Evolutionary conservation across 768 basidiomycete species (phyloP), one percentile per base, ranked within the genome.

Genomic region (Fibroporia radiculosa): DNA sequence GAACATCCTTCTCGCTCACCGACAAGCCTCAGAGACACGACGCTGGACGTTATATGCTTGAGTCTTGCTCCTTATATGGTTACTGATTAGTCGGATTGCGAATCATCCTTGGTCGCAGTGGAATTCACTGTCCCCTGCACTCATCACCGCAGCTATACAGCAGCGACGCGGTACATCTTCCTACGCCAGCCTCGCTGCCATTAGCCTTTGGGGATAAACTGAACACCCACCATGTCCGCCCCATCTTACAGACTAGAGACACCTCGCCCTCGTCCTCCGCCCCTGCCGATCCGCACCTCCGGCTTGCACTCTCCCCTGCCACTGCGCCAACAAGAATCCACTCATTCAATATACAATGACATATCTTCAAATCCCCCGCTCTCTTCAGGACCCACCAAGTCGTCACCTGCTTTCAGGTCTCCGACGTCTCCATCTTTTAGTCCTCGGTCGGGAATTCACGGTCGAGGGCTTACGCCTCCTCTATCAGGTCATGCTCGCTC

Each of bases 311-410:
- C 69, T 14, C 68, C 77, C 8, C 60, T 72, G 40, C 57, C 71
- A 24, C 66, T 60, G 53, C 60, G 60, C 50, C 65, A 66, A 33
- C 66, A 66, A 50, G 72, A 75, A 54, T 40, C 50, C 18, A 67
- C 71, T 41, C 74, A 79, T 59, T 76, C 82, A 41, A 77, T 86
- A 59, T 79, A 86, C 65, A 85, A 86, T 62, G 81, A 85, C 65
- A 73, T 85, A 50, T 83, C 84, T 52, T 73, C 82, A 13, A 64
- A 79, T 8, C 63, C 69, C 19, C 68, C 76, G 14, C 63, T 79
- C 1, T 80, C 83, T 6, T 77, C 82, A 18, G 73, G 68, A 49
- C 78, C 73, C 56, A 73, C 78, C 16, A 66, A 63, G 53, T 63
- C 71, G 13, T 69, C 64, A 47, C 52, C 60, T 16, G 60, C 65